Base-by-base conservation (phyloP, 305 asterid species). In the Fraxinus latifolia region DNA sequence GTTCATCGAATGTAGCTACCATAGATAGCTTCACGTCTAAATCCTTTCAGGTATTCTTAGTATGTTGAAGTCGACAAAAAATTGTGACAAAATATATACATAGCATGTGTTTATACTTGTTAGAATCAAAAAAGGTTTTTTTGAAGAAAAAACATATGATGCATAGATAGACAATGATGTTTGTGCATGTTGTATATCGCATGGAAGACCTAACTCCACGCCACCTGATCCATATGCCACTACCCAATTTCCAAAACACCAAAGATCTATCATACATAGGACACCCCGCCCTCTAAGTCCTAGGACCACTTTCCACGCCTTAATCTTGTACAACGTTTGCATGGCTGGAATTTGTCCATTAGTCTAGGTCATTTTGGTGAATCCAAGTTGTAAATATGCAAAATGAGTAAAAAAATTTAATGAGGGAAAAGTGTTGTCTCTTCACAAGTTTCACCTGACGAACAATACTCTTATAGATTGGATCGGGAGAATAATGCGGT, bases 191-290 rank as follows among this genome's bases (percentile, higher is more conserved):
- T 72, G 29, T 27, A 0, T 2, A 67, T 60, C 83, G 88, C 55
- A 81, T 84, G 92, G 87, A 87, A 79, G 87, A 71, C 85, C 82
- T 50, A 81, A 73, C 77, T 88, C 89, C 90, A 82, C 90, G 86
- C 82, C 53, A 0, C 36, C 82, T 79, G 81, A 78, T 87, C 89
- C 85, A 80, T 58, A 83, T 36, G 27, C 79, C n/a, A 79, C 31
- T 79, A 50, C 29, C 29, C 29, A 83, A 3, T 73, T 78, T 73
- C 79, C 80, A 73, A 77, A 50, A 82, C 23, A 39, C 78, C 81
- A 44, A 77, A 12, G 36, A 80, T 36, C 83, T 77, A 19, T 34
- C 62, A 19, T 33, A 79, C 78, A 33, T 74, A 83, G 80, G 80
- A 79, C 80, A 9, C 74, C 47, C 37, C 32, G 7, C n/a, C 31